phyloP scores from a whole-genome alignment of 257 asterid genomes.

The Linderniella brevidens region DNA sequence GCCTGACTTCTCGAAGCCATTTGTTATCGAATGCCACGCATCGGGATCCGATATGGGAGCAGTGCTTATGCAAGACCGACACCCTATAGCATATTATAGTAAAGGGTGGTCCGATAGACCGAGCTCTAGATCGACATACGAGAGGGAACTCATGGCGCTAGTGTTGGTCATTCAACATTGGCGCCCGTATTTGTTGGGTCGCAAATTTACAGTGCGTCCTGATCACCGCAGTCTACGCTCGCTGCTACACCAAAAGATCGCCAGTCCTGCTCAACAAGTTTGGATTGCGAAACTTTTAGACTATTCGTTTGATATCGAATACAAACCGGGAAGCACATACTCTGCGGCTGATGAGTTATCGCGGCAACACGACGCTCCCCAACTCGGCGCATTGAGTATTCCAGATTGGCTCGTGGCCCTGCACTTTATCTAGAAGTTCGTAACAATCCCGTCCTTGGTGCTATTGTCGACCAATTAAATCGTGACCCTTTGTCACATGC shows the following conservation, averaged over 20 bases:
- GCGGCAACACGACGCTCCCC: not conserved
- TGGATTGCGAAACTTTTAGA: not conserved
- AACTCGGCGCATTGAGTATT: too few species aligned
- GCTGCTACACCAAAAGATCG: not conserved
- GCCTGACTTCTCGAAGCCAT: not conserved
- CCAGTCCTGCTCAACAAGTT: not conserved
- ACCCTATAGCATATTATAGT: not conserved
- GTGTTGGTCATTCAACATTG: conserved; percentile 1
- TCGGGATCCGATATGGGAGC: not conserved
- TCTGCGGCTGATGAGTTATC: not conserved
- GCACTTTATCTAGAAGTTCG: not conserved
- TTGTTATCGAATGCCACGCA: not conserved
- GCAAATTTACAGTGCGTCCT: not conserved
- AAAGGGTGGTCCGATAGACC: not conserved
- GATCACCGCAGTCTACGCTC: not conserved
- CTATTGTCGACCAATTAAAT: not conserved
- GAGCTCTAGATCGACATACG: not conserved
- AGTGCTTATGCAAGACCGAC: not conserved
- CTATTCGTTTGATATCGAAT: not conserved
- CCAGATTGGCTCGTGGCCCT: not conserved
- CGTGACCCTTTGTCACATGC: too few species aligned
- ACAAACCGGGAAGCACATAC: not conserved
- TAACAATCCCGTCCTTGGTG: not conserved
- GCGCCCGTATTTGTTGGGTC: not conserved
- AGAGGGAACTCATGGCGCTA: not conserved